phyloP scores from a whole-genome alignment of 345 rosid species.

The Hibiscus tridactylites region DNA sequence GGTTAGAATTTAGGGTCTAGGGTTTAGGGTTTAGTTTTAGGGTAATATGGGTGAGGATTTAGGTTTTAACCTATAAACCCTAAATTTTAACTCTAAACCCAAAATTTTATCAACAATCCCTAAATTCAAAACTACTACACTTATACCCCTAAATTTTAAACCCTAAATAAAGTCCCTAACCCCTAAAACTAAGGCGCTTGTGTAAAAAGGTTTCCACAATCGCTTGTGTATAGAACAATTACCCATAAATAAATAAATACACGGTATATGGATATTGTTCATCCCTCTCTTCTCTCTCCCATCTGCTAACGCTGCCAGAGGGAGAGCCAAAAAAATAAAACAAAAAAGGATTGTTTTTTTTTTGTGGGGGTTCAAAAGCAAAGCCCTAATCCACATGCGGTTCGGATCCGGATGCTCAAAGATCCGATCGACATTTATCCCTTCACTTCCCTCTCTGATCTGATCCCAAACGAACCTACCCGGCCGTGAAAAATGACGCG shows the following conservation, averaged over 20 bases:
- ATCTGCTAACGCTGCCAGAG: background rate
- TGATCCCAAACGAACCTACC: slow-evolving; percentile 4
- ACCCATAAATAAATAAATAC: slow-evolving; percentile 7
- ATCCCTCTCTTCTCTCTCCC: background rate
- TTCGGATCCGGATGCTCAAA: slow-evolving; percentile 13
- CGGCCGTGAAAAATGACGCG: slow-evolving; percentile 58
- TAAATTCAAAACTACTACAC: too few species aligned
- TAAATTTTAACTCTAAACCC: too few species aligned
- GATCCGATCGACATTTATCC: background rate
- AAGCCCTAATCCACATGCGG: slow-evolving; percentile 1
- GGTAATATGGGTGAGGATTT: too few species aligned
- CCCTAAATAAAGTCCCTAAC: too few species aligned
- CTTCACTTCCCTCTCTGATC: background rate
- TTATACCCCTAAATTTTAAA: too few species aligned
- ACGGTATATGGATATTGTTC: slow-evolving; percentile 13
- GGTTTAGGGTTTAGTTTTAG: too few species aligned
- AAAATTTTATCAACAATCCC: too few species aligned
- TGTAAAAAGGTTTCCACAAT: too few species aligned
- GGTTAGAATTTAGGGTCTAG: too few species aligned
- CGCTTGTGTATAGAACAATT: too few species aligned
- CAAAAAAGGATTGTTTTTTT: background rate
- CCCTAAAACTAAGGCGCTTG: too few species aligned
- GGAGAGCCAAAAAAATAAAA: background rate
- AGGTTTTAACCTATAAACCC: too few species aligned
- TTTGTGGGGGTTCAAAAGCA: background rate